Percentiles rank a stretch among this genome's conserved stretches.
phyloP scores from a whole-genome alignment of 2,329 filamentous ascomycete species.

The Aspergillus brunneoviolaceus region DNA sequence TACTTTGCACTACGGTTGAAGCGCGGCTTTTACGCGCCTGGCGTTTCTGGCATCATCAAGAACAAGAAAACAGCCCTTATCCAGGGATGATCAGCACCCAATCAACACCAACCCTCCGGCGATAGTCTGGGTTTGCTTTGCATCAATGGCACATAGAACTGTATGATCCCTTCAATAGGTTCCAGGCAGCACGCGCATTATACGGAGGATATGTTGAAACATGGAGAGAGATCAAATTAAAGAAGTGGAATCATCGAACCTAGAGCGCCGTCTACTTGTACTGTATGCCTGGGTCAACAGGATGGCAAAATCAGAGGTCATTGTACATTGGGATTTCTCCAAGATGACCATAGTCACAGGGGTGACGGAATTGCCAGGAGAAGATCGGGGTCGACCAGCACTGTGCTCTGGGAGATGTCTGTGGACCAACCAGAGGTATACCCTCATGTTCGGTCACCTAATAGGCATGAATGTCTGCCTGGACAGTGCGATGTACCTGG shows the following conservation, averaged over 20 bases:
- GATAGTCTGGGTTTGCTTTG: neutral
- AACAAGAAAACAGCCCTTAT: conserved; percentile 22
- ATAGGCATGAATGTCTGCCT: neutral
- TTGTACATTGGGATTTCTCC: neutral
- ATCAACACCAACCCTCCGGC: conserved; percentile 12
- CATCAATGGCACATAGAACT: neutral
- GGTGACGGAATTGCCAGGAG: neutral
- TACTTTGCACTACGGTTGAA: conserved; percentile 29
- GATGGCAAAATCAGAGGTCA: neutral
- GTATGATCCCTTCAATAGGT: conserved; percentile 1
- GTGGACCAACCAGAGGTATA: neutral
- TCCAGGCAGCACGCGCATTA: neutral
- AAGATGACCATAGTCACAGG: neutral
- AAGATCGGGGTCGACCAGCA: neutral
- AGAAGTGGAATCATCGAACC: neutral
- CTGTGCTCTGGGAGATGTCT: neutral
- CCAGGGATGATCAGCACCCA: conserved; percentile 22
- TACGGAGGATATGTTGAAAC: neutral
- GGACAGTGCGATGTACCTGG: neutral
- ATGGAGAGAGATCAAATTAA: neutral
- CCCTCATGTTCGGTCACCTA: neutral
- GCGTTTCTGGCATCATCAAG: conserved; percentile 25
- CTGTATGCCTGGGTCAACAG: neutral
- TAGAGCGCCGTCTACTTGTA: neutral
- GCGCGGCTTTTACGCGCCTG: conserved; percentile 37